These are phyloP conservation scores for Pichia sp. DNA, from an alignment of 1,139 yeast genomes.

Conservation along the genomic window DNA sequence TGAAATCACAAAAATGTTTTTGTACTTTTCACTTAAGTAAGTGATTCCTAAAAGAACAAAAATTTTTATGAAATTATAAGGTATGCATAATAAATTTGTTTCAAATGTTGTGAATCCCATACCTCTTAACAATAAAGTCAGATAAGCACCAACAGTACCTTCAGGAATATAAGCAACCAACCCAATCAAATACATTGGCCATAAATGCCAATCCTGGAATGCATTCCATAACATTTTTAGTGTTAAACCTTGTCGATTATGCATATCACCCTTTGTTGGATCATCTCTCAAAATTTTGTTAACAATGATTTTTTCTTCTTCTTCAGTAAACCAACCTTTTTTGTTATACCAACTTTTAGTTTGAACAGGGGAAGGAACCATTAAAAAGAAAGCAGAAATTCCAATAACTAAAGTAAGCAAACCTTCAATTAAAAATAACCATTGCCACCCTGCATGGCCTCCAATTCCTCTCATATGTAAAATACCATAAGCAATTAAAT, in stretches of 20 bases:
- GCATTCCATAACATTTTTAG: conserved; percentile 34
- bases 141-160: conserved; percentile 40
- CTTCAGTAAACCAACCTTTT: conserved; percentile 55
- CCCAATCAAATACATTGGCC: conserved; percentile 54
- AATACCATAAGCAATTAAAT: conserved; percentile 42
- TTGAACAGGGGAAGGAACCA: conserved; percentile 56
- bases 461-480: conserved; percentile 37
- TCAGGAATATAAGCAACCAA: conserved; percentile 40
- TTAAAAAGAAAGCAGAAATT: conserved; percentile 41
- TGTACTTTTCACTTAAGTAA: conserved; percentile 35
- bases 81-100: conserved; percentile 52
- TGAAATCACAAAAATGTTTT: conserved; percentile 33
- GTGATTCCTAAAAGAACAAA: conserved; percentile 34
- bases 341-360: conserved; percentile 43
- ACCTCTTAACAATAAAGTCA: conserved; percentile 44
- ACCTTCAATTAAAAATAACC: conserved; percentile 64
- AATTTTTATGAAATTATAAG: conserved; percentile 36
- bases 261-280: conserved; percentile 64
- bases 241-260: conserved; percentile 50
- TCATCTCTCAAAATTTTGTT: conserved; percentile 61
- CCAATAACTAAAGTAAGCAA: conserved; percentile 51
- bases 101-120: conserved; percentile 53
- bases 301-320: conserved; percentile 57
- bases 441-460: conserved; percentile 51
- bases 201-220: conserved; percentile 46